phyloP scores from a whole-genome alignment of 352 stramenopile species.

The Phytophthora pinifolia region DNA sequence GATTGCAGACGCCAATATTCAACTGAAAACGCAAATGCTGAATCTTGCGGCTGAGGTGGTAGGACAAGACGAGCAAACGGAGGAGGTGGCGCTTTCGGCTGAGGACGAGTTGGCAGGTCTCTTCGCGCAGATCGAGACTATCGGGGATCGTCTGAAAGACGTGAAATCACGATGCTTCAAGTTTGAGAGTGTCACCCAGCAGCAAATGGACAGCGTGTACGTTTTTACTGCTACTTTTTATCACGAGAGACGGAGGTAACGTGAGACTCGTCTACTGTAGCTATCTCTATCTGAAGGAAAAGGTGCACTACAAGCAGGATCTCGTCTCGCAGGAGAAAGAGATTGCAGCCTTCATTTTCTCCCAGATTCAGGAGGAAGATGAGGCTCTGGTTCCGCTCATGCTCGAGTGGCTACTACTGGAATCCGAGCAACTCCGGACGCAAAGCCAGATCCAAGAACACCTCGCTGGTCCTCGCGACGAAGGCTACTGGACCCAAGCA shows the following conservation, averaged over 20 bases:
- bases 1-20: slow-evolving; percentile 56
- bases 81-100: slow-evolving; percentile 10
- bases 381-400: slow-evolving; percentile 57
- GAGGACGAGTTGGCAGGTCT: slow-evolving; percentile 52
- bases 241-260: too few species aligned
- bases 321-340: slow-evolving; percentile 67
- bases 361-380: slow-evolving; percentile 54
- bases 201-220: slow-evolving; percentile 71
- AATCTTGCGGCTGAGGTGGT: slow-evolving; percentile 47
- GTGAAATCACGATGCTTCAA: slow-evolving; percentile 73
- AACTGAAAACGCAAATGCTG: slow-evolving; percentile 69
- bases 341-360: slow-evolving; percentile 67
- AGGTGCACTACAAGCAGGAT: slow-evolving; percentile 73
- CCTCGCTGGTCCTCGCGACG: slow-evolving; percentile 37
- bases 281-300: slow-evolving; percentile 83
- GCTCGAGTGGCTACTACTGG: slow-evolving; percentile 77
- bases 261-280: slow-evolving; percentile 19
- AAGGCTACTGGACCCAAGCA: slow-evolving; percentile 60
- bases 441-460: slow-evolving; percentile 69
- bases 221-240: too few species aligned
- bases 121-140: slow-evolving; percentile 47
- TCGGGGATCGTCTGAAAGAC: slow-evolving; percentile 54
- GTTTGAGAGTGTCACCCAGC: slow-evolving; percentile 53
- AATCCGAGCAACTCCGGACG: slow-evolving; percentile 63
- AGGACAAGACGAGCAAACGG: slow-evolving; percentile 29